Base-by-base conservation (phyloP, 768 basidiomycete genomes). In the Tulasnella sp. region DNA sequence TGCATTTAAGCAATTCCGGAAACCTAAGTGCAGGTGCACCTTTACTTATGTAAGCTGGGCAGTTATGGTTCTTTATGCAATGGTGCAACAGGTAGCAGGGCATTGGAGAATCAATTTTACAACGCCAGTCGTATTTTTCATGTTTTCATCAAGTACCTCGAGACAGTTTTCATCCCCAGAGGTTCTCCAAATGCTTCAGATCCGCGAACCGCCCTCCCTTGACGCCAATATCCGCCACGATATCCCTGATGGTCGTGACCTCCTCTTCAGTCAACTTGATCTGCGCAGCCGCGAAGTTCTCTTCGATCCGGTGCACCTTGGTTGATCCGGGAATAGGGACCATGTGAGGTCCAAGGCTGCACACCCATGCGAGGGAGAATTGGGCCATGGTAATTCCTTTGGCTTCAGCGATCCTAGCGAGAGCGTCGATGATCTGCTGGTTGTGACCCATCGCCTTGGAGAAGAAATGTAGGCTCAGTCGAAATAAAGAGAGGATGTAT, bases 261-360 rank as follows among this genome's bases (percentile, higher is more conserved):
- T 87, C 87, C 6, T 78, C 78, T 3, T 78, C 73, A 19, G 80
- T 77, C 37, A 88, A 78, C 42, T 75, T 77, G 29, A 87, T 76
- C 40, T 84, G 78, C 37, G 81, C 82, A 0, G 82, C 83, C 16
- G 77, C 76, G 68, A 83, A 77, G 65, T 85, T 85, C 75, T 87
- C 84, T 39, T 81, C 72, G 16, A 85, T 83, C 37, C 84, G 80
- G 2, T 81, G 77, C 62, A 79, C 77, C 63, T 82, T 83, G 72
- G 76, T 78, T 22, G 78, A 79, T 14, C 78, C 78, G 0, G 78
- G 78, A 32, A 79, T 69, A 12, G 79, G 77, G 40, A 80, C 71
- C 66, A 79, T 74, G 62, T 75, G 47, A 11, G 35, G 37, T 1
- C 76, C 73, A 42, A 82, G 75, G 6, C 74, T 73, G 37, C 79